Conservation (phyloP, 306 rosid species). For the Glycine soja region DNA sequence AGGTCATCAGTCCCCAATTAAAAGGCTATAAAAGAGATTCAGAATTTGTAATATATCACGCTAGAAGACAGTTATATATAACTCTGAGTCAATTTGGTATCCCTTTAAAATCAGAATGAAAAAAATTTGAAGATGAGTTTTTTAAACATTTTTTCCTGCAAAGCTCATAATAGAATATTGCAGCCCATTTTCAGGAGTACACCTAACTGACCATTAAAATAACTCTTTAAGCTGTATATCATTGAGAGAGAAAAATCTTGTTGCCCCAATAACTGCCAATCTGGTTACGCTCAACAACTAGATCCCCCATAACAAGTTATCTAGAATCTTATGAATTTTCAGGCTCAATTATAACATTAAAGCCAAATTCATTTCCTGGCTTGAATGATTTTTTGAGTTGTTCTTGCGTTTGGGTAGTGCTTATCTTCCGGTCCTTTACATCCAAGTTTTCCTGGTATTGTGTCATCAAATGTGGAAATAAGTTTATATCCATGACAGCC, state of each 20-base stretch:
- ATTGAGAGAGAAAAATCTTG: constrained; percentile 10
- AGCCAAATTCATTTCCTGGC: constrained; percentile 75
- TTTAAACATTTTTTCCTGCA: constrained; percentile 12
- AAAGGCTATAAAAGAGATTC: constrained; percentile 22
- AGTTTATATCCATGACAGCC: constrained; percentile 7
- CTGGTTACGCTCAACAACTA: constrained; percentile 33
- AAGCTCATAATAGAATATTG: constrained; percentile 14
- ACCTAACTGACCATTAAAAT: constrained; percentile 16
- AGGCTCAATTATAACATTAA: constrained; percentile 71
- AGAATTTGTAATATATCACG: constrained; percentile 4
- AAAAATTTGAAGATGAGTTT: constrained; percentile 7
- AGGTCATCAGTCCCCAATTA: not conserved
- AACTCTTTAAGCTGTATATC: constrained; percentile 30
- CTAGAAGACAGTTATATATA: not conserved
- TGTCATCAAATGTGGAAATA: constrained; percentile 12
- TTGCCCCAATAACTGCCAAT: not conserved
- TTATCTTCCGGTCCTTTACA: constrained; percentile 74
- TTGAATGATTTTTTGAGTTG: constrained; percentile 65
- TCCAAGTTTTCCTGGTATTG: constrained; percentile 74
- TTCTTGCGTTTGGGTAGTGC: constrained; percentile 70
- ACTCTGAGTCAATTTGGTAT: constrained; percentile 24
- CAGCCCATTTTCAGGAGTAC: not conserved
- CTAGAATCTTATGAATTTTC: constrained; percentile 48
- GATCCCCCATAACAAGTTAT: constrained; percentile 35
- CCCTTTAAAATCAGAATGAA: constrained; percentile 29